Base-by-base conservation (phyloP, 345 rosid species). In the Arabidopsis suecica region DNA sequence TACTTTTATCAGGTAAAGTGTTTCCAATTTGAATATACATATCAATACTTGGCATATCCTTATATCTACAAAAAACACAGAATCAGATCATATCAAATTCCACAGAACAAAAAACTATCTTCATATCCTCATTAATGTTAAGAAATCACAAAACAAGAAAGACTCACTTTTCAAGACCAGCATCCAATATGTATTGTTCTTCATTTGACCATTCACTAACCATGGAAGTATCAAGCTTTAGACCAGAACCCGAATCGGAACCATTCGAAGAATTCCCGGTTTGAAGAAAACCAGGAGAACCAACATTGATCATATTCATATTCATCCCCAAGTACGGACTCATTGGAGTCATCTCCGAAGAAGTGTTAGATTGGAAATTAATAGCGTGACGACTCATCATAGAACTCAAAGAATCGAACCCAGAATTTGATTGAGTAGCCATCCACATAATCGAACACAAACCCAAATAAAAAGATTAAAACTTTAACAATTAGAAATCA, bases 11-110 rank as follows among this genome's bases (percentile, higher is more conserved):
- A 62, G 76, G 97, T 74, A 95, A 82, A 60, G 79, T 82, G 28
- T 90, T 90, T 1, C 98, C 98, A 75, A 95, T 86, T 78, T 89
- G 92, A 61, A 95, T 83, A 79, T 90, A 95, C 84, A 76, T 95
- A 90, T 90, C 80, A 49, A 95, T 89, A 77, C 82, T 88, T 49
- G 90, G 93, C 77, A 89, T 93, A 33, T 85, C 92, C 38, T 82
- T 85, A 67, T 81, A 89, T 51, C 99, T 95, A 6, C 37, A 73
- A 50, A 42, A 72, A 16, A 16, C 18, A 41, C 60, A 66, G 0
- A 71, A 30, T 4, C 23, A 28, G 18, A 37, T 25, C 54, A 53
- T 13, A 64, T 55, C 54, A 63, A 56, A 34, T 11, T 10, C 51
- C 68, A 32, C 4, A 28, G 0, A 28, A 33, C 9, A 54, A 9